Conservation (phyloP, 2,329 filamentous ascomycete species). For the Thelonectria rubi region DNA sequence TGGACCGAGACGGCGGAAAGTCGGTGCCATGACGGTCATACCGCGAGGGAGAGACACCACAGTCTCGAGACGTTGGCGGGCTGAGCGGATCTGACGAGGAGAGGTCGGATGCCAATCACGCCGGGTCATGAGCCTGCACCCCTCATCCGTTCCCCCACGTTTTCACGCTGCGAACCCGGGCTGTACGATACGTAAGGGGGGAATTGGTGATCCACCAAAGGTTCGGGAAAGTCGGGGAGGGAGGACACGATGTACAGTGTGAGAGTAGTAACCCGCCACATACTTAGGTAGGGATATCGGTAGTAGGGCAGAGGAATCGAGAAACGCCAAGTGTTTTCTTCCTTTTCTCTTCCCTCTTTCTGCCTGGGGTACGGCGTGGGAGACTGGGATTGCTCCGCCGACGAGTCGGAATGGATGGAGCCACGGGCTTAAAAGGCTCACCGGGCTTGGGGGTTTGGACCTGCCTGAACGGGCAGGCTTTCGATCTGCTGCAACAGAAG, state of each 20-base stretch:
- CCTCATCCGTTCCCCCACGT: conserved; percentile 27
- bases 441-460: conserved; percentile 4
- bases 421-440: neutral
- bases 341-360: neutral
- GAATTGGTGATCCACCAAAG: conserved; percentile 14
- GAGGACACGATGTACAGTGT: too few species aligned
- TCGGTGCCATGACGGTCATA: neutral
- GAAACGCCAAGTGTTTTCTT: neutral
- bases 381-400: neutral
- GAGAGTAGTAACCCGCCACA: too few species aligned
- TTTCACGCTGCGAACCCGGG: conserved; percentile 19
- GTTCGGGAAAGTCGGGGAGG: conserved; percentile 17
- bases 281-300: too few species aligned
- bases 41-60: neutral
- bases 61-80: neutral
- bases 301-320: too few species aligned
- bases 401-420: conserved; percentile 19
- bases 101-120: conserved; percentile 2
- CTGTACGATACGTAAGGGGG: conserved; percentile 15
- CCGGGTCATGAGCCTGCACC: conserved; percentile 23
- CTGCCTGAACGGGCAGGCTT: conserved; percentile 37
- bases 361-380: conserved; percentile 1
- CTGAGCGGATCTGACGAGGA: neutral
- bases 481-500: conserved; percentile 2
- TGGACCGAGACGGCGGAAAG: too few species aligned